Percentiles rank a stretch among this genome's conserved stretches.
phyloP scores from a whole-genome alignment of 1,139 yeast species.

The Tardiomyces digboiensis region DNA sequence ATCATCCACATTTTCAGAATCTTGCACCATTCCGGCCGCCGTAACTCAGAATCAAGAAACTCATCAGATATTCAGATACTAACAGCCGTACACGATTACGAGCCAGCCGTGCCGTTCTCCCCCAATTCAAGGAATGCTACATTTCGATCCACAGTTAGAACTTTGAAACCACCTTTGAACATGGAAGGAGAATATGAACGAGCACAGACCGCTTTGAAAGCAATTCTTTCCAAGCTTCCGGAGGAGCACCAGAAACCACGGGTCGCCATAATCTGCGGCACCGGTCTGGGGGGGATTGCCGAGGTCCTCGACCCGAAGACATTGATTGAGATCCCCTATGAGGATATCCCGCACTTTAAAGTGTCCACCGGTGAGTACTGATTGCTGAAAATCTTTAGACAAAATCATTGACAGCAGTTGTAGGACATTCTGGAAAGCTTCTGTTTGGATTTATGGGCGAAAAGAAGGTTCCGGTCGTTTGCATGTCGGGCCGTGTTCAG shows the following conservation, averaged over 20 bases:
- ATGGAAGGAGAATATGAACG: conserved; percentile 9
- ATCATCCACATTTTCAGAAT: too few relatives aligned
- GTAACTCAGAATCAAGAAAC: too few relatives aligned
- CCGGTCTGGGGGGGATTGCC: conserved; percentile 87
- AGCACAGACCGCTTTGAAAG: conserved; percentile 17
- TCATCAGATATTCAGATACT: too few relatives aligned
- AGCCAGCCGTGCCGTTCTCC: too few relatives aligned
- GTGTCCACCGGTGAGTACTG: conserved; percentile 40
- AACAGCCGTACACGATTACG: too few relatives aligned
- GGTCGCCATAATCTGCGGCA: conserved; percentile 83
- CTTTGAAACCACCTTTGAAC: too few relatives aligned
- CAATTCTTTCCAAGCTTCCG: conserved; percentile 18
- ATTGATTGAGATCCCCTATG: conserved; percentile 48
- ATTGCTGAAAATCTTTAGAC: background rate
- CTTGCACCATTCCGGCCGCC: too few relatives aligned
- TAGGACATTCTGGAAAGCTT: conserved; percentile 82
- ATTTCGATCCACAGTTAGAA: too few relatives aligned
- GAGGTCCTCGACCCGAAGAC: conserved; percentile 36
- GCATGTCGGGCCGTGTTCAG: conserved; percentile 92
- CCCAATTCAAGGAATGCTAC: too few relatives aligned
- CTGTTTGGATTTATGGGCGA: conserved; percentile 68
- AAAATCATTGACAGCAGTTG: conserved; percentile 31
- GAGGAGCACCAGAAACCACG: conserved; percentile 17
- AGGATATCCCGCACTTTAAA: conserved; percentile 71
- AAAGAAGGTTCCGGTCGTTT: conserved; percentile 68